A percentile compares a stretch with the other conserved stretches of the same genome.
These are phyloP conservation scores for Metschnikowia vanudenii DNA, from an alignment of 805 yeast species.

Conservation along the genomic window DNA sequence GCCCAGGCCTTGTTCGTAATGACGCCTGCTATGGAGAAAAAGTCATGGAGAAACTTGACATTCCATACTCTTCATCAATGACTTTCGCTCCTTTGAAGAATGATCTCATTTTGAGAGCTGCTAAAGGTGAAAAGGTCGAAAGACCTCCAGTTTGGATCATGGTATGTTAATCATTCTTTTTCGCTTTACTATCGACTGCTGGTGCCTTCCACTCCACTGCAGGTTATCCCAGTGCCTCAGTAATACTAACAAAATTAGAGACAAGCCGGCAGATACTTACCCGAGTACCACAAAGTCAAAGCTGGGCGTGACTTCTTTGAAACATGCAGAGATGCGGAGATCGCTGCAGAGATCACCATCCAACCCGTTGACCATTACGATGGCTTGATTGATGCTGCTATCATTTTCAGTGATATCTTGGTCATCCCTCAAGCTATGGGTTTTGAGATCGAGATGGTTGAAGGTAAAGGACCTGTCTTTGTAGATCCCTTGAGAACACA, in stretches of 20 bases:
- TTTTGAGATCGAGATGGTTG: slow-evolving; percentile 88
- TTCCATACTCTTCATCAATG: slow-evolving; percentile 8
- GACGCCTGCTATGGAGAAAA: slow-evolving; percentile 1
- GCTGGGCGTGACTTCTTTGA: slow-evolving; percentile 87
- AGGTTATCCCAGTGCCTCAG: not conserved
- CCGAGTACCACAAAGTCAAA: slow-evolving; percentile 89
- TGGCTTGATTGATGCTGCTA: slow-evolving; percentile 93
- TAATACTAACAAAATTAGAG: slow-evolving; percentile 41
- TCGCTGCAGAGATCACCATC: slow-evolving; percentile 90
- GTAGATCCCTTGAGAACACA: slow-evolving; percentile 81
- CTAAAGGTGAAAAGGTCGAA: slow-evolving; percentile 85
- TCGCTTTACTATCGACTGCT: no score
- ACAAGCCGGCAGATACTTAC: slow-evolving; percentile 93
- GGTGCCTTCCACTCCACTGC: no score
- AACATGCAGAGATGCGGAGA: slow-evolving; percentile 91
- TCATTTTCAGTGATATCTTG: slow-evolving; percentile 90
- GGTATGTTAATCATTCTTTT: slow-evolving; percentile 42
- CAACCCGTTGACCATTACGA: slow-evolving; percentile 91
- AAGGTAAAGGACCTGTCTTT: slow-evolving; percentile 92
- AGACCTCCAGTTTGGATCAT: slow-evolving; percentile 98
- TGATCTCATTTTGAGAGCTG: slow-evolving; percentile 89
- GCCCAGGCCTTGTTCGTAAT: not conserved
- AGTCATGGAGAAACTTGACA: not conserved
- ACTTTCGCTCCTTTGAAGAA: slow-evolving; percentile 79
- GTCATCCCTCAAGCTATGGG: slow-evolving; percentile 99